Percentiles rank a stretch among this genome's conserved stretches.
These are phyloP conservation scores for Ulota crispa DNA, from an alignment of 225 moss, liverwort and hornwort species.

Conservation along the genomic window DNA sequence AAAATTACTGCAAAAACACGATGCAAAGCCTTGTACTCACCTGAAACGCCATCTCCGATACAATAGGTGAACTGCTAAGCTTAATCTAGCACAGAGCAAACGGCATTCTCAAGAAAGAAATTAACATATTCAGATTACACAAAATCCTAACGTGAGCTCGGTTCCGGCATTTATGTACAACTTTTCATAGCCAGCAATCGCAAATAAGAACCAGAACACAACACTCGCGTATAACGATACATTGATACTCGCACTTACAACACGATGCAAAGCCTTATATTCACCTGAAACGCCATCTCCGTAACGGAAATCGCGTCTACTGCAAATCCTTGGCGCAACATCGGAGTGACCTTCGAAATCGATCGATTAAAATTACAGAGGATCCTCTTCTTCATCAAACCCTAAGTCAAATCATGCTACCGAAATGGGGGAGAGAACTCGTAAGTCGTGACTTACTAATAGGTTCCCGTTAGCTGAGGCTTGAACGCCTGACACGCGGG, in stretches of 20 bases:
- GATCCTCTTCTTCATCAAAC: background rate
- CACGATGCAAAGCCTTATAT: background rate
- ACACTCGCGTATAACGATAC: background rate
- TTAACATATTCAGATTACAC: background rate
- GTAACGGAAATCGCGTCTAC: background rate
- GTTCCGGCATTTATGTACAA: background rate
- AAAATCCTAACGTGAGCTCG: slow-evolving; percentile 4
- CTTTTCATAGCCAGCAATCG: background rate
- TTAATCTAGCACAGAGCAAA: background rate
- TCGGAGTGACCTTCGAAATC: background rate
- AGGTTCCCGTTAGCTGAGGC: background rate
- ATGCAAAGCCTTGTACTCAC: no score
- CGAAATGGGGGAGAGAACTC: background rate
- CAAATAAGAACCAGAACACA: background rate
- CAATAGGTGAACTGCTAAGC: background rate
- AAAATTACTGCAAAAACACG: background rate
- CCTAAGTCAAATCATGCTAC: background rate
- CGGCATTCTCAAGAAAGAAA: background rate
- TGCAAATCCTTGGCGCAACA: background rate
- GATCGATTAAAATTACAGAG: background rate
- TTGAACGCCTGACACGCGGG: slow-evolving; percentile 16
- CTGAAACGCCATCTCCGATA: background rate
- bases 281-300: background rate
- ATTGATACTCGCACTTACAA: background rate
- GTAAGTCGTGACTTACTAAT: slow-evolving; percentile 15